These are phyloP conservation scores for Pleodorina starrii DNA, from an alignment of 139 green algal genomes.

Conservation along the genomic window DNA sequence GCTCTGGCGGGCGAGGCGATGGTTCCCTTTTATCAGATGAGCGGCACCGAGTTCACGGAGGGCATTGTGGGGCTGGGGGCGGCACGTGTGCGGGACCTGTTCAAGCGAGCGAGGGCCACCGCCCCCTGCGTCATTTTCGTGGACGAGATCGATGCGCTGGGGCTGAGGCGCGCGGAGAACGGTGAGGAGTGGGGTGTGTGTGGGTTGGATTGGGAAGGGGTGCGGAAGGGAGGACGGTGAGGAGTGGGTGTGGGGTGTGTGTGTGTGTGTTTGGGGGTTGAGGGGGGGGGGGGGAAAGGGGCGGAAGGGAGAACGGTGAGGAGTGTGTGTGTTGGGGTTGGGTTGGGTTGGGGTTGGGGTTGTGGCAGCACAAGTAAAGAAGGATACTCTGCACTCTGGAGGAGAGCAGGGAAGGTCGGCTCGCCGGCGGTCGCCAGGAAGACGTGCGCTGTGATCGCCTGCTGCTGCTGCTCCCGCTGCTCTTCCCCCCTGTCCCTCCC, in stretches of 20 bases:
- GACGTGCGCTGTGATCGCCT: no score
- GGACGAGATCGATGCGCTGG: constrained; percentile 98
- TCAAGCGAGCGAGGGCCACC: constrained; percentile 90
- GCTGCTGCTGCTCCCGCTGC: no score
- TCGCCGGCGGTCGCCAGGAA: no score
- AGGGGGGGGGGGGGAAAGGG: not conserved
- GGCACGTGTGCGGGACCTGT: constrained; percentile 95
- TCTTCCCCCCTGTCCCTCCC: no score
- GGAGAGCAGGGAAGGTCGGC: no score
- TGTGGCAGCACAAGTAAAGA: no score
- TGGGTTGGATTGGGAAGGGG: not conserved
- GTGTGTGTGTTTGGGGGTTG: not conserved
- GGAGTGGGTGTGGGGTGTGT: not conserved
- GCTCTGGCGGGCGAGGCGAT: constrained; percentile 87
- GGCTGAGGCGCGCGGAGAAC: constrained; percentile 83
- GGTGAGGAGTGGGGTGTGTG: constrained; percentile 52
- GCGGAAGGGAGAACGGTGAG: not conserved
- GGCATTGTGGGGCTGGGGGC: constrained; percentile 97
- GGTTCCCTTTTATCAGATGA: constrained; percentile 93
- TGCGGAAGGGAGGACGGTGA: not conserved
- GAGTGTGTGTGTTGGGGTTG: no score
- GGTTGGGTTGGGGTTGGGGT: no score
- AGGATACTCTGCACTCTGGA: no score
- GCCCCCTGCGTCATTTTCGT: constrained; percentile 98
- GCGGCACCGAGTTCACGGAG: constrained; percentile 98